Evolutionary conservation across 148 eudicot genomes (phyloP), one percentile per base, ranked within the genome.

Genomic region (Amaranthus cruentus): DNA sequence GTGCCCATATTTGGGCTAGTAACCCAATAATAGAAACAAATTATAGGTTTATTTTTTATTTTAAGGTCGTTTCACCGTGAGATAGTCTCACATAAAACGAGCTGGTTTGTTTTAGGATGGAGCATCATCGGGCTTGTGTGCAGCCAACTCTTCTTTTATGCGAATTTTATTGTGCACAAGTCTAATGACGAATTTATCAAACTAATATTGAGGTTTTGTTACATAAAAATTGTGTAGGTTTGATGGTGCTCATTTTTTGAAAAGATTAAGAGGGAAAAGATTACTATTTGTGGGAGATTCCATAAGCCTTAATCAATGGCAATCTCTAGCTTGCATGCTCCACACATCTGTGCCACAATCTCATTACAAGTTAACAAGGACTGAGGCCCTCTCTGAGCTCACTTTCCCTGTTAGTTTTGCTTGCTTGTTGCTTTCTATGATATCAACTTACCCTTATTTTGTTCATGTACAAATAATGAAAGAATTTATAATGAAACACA

Each of bases 241-340:
- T 74, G 66, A 79, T 66, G 82, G 82, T 57, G 78, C 21, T 18
- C 62, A 75, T 63, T 75, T 79, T 46, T 57, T 79, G 55, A 52
- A 38, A 60, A 79, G 77, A 75, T 61, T 79, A 47, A 71, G 76
- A 53, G 88, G 87, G 48, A 87, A 85, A 65, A 69, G 70, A 48
- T 73, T 87, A 9, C 46, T 87, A 84, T 87, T 87, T 76, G 88
- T 87, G 6, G 90, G 90, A 6, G 90, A 87, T 63, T 87, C 90
- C 14, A 76, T 87, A 9, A 83, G 86, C 60, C 73, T 85, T 6
- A 83, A 87, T 75, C 90, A 87, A 64, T 87, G 84, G 85, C 88
- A 81, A 75, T 87, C 88, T 38, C 84, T 87, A 6, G 82, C 79
- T 14, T 87, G 90, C 75, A 71, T 87, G 83, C 80, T 87, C 12